Base-by-base conservation (phyloP, 192 early-diverging fungal species). In the Backusella morwellensis region DNA sequence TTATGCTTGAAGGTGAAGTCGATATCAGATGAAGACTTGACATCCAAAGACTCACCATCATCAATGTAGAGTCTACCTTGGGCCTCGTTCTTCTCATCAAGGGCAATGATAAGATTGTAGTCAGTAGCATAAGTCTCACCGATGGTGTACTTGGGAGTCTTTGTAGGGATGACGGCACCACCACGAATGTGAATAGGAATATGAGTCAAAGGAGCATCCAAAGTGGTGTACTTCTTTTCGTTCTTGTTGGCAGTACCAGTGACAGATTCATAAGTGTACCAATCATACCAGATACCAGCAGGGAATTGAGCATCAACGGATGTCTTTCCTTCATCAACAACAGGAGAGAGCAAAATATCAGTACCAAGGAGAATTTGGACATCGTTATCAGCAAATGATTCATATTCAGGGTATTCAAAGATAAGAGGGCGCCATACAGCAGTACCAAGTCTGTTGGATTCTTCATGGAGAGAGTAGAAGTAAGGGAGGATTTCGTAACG, bases 301-400 rank as follows among this genome's bases (percentile, higher is more conserved):
- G 92, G 92, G 82, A 92, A 91, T 75, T 90, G 87, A 0, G 89
- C 90, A 26, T 78, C 77, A 32, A 93, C 91, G 4, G 86, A 81
- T 4, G 80, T 81, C 1, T 78, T 81, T 15, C 86, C 84, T 71
- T 86, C 59, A 0, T 59, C 68, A 54, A 91, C 66, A n/a, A 90
- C 90, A 0, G 92, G 92, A 8, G 88, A 87, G 6, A 93, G 76
- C 52, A 93, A 77, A 42, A 93, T 75, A 23, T 75, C 75, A 40
- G 83, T 77, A 42, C 92, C 92, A 63, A 93, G 70, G 12, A 93
- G 59, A 73, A 92, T 77, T 76, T 93, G 92, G 0, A 77, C 72
- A 75, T 93, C 92, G 15, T 87, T 88, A 68, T 76, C 82, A 2
- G 73, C 68, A 5, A 81, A 75, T 3, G 44, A 52, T 6, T 80